Percentiles rank a stretch among this genome's conserved stretches.
Conservation (phyloP, 768 basidiomycete species). For the Gloeophyllum trabeum region DNA sequence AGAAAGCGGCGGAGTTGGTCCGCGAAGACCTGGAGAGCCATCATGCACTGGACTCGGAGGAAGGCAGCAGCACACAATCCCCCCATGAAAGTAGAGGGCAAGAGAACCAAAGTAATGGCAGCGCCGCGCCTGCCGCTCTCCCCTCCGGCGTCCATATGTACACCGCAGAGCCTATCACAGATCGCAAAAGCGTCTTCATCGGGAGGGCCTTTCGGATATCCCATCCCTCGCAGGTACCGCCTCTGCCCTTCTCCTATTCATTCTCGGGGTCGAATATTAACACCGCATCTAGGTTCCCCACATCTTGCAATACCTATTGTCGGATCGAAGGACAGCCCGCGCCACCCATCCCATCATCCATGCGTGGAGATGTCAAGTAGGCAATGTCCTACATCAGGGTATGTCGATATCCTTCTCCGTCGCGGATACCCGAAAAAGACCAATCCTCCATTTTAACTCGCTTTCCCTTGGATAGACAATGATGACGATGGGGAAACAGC, state of each 20-base stretch:
- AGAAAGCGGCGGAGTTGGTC: constrained; percentile 40
- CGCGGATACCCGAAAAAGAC: not conserved
- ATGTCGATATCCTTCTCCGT: constrained; percentile 5
- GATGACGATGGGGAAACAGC: constrained; percentile 94
- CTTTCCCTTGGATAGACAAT: constrained; percentile 50
- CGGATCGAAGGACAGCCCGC: constrained; percentile 61
- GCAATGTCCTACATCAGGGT: constrained; percentile 68
- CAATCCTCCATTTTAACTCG: not conserved
- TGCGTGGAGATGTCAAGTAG: constrained; percentile 70
- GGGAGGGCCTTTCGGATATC: constrained; percentile 77
- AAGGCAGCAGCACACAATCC: constrained; percentile 1
- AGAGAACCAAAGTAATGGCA: constrained; percentile 6
- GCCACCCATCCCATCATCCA: constrained; percentile 75
- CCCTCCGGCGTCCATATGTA: constrained; percentile 58
- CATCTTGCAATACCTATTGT: constrained; percentile 54
- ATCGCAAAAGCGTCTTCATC: constrained; percentile 78
- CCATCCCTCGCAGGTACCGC: constrained; percentile 59
- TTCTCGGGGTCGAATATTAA: constrained; percentile 6
- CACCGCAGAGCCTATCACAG: constrained; percentile 70
- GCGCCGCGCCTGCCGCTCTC: constrained; percentile 15
- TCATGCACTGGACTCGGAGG: too few species aligned
- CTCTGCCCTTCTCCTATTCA: constrained; percentile 13
- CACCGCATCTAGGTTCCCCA: constrained; percentile 41
- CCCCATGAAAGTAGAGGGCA: constrained; percentile 1
- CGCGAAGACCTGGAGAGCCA: too few species aligned